Conservation (phyloP, 2,329 filamentous ascomycete genomes). For the Reticulascus tulasneorum region DNA sequence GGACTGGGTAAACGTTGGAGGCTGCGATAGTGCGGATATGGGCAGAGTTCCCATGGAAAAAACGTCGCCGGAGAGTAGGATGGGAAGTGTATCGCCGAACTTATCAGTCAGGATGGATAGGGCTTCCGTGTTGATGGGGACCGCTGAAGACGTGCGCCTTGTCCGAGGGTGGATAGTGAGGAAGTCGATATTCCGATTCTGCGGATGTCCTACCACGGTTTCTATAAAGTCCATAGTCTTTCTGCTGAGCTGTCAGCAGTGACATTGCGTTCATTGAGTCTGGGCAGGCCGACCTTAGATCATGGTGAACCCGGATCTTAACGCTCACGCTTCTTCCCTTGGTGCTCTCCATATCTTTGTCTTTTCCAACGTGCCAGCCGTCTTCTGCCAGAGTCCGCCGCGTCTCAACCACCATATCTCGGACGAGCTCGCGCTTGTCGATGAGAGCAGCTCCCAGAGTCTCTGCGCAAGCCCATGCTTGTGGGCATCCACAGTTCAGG, state of each 20-base stretch:
- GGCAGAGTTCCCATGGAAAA: constrained; percentile 53
- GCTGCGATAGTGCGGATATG: constrained; percentile 26
- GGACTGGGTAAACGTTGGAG: not conserved
- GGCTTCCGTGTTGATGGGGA: constrained; percentile 58
- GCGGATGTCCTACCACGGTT: constrained; percentile 52
- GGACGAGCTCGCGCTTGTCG: constrained; percentile 60
- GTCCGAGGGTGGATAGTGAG: constrained; percentile 68
- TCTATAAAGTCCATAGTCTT: constrained; percentile 60
- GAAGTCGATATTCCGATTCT: constrained; percentile 57
- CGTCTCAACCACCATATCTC: constrained; percentile 59
- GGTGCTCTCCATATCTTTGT: constrained; percentile 37
- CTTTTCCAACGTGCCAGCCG: constrained; percentile 47
- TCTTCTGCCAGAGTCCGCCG: constrained; percentile 46
- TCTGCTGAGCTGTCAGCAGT: constrained; percentile 20
- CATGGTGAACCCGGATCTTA: constrained; percentile 66
- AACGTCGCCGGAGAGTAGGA: constrained; percentile 67
- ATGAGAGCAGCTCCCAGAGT: constrained; percentile 67
- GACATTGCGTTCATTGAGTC: not conserved
- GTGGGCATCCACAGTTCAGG: constrained; percentile 70
- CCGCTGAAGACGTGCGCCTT: constrained; percentile 55
- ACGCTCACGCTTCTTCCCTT: constrained; percentile 60
- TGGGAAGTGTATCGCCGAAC: constrained; percentile 52
- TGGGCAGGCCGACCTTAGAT: constrained; percentile 47
- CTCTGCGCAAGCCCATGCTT: constrained; percentile 68
- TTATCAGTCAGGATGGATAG: constrained; percentile 52